phyloP scores from a whole-genome alignment of 306 rosid species.

The Medicago ruthenica region DNA sequence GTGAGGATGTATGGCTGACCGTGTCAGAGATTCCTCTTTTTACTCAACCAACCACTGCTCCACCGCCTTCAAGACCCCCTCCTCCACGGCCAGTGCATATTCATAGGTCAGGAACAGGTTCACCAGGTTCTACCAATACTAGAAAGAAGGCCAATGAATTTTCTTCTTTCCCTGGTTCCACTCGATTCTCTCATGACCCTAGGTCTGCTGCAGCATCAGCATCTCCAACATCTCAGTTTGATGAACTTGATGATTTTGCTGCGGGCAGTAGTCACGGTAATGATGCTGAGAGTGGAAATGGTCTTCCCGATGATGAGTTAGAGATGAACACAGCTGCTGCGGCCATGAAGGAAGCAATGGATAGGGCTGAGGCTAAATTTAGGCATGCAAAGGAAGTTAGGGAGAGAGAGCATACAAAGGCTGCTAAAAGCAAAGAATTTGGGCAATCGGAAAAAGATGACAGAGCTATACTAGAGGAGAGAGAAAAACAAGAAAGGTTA shows the following conservation, averaged over 20 bases:
- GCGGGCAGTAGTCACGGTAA: slow-evolving; percentile 59
- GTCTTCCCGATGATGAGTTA: slow-evolving; percentile 71
- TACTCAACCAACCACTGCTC: slow-evolving; percentile 94
- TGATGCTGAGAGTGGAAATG: slow-evolving; percentile 64
- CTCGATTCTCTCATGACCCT: slow-evolving; percentile 61
- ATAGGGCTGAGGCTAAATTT: slow-evolving; percentile 93
- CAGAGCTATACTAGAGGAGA: slow-evolving; percentile 55
- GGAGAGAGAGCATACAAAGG: slow-evolving; percentile 83
- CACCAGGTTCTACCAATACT: slow-evolving; percentile 54
- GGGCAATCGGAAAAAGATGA: slow-evolving; percentile 76
- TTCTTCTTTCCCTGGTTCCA: slow-evolving; percentile 62
- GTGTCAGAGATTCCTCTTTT: slow-evolving; percentile 93
- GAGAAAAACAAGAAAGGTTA: slow-evolving; percentile 65
- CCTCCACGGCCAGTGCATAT: slow-evolving; percentile 89
- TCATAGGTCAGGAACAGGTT: slow-evolving; percentile 60
- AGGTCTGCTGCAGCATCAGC: slow-evolving; percentile 55
- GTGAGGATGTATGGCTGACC: slow-evolving; percentile 83
- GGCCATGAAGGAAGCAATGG: slow-evolving; percentile 99
- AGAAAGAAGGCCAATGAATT: slow-evolving; percentile 66
- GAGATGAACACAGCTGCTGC: slow-evolving; percentile 97
- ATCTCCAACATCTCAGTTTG: slow-evolving; percentile 62
- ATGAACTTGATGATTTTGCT: slow-evolving; percentile 81
- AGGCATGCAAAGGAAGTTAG: slow-evolving; percentile 90
- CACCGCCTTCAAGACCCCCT: slow-evolving; percentile 99
- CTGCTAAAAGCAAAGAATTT: slow-evolving; percentile 73